Evolutionary conservation across 78 protist genomes (phyloP).

Genomic region (Speleostelium caveatum): DNA sequence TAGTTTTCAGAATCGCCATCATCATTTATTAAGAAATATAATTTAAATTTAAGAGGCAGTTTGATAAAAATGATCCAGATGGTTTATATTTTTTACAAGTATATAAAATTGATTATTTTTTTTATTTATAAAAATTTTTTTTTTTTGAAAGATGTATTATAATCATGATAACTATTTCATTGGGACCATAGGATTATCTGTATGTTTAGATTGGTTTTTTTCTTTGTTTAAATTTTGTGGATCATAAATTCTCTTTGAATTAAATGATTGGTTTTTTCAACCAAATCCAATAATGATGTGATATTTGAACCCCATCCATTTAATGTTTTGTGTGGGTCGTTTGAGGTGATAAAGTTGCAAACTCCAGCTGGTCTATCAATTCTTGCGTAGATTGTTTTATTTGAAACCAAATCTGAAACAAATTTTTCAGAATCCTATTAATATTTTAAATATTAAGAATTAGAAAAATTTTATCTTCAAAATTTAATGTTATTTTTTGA

Average conservation of each 20-base stretch:
- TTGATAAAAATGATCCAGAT: no score
- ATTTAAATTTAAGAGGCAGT: no score
- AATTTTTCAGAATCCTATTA: conserved; percentile 64
- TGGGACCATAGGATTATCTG: no score
- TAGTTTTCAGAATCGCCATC: no score
- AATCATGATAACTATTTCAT: no score
- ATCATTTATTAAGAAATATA: no score
- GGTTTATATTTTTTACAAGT: no score
- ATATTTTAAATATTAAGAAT: neutral
- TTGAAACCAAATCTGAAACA: conserved; percentile 79
- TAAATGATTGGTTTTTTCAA: conserved; percentile 88
- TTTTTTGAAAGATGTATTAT: no score
- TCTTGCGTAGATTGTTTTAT: conserved; percentile 78
- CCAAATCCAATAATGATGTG: conserved; percentile 65
- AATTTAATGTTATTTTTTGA: no score
- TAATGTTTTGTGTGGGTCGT: conserved; percentile 73
- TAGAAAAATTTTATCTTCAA: neutral
- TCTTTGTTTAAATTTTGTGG: conserved; percentile 58
- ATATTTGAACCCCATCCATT: conserved; percentile 85
- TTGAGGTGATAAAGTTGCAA: conserved; percentile 36
- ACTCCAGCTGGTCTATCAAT: conserved; percentile 88
- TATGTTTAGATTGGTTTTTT: no score
- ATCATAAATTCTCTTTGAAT: conserved; percentile 88
- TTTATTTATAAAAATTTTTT: no score
- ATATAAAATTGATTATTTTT: no score